Evolutionary conservation across 768 basidiomycete species (phyloP).

Genomic region (Podaxis sp.): DNA sequence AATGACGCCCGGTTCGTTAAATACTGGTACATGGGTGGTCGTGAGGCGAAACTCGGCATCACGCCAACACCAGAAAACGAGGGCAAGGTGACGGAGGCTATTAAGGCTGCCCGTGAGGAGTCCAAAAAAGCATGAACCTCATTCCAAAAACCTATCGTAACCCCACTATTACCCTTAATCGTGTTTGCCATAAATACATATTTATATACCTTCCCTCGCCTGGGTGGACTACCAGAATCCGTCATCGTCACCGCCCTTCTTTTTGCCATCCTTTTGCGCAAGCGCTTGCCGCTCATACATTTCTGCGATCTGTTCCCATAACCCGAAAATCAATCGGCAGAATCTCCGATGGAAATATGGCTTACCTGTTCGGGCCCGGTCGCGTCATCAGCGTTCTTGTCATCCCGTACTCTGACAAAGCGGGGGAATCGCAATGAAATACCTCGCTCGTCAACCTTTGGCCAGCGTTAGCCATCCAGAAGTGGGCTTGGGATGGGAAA

Average conservation of each 20-base stretch:
- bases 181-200: constrained; percentile 22
- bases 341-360: neutral
- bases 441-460: constrained; percentile 81
- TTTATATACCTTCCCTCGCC: constrained; percentile 24
- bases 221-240: constrained; percentile 62
- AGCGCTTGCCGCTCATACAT: constrained; percentile 91
- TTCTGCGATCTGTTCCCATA: constrained; percentile 68
- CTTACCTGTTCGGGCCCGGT: constrained; percentile 90
- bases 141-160: constrained; percentile 20
- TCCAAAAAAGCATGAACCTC: constrained; percentile 30
- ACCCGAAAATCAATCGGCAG: neutral
- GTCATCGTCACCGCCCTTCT: constrained; percentile 74
- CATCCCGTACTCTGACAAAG: constrained; percentile 89
- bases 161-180: constrained; percentile 12
- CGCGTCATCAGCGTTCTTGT: constrained; percentile 90
- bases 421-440: constrained; percentile 96
- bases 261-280: constrained; percentile 68
- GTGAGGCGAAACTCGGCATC: constrained; percentile 63
- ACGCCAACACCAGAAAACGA: constrained; percentile 27
- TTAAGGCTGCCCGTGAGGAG: constrained; percentile 42
- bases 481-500: neutral
- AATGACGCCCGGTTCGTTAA: constrained; percentile 86
- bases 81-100: constrained; percentile 48
- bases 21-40: constrained; percentile 89
- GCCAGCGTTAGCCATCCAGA: constrained; percentile 4